Evolutionary conservation across 2,329 filamentous ascomycete species (phyloP), one percentile per base, ranked within the genome.

Genomic region (Rhynchosporium agropyri): DNA sequence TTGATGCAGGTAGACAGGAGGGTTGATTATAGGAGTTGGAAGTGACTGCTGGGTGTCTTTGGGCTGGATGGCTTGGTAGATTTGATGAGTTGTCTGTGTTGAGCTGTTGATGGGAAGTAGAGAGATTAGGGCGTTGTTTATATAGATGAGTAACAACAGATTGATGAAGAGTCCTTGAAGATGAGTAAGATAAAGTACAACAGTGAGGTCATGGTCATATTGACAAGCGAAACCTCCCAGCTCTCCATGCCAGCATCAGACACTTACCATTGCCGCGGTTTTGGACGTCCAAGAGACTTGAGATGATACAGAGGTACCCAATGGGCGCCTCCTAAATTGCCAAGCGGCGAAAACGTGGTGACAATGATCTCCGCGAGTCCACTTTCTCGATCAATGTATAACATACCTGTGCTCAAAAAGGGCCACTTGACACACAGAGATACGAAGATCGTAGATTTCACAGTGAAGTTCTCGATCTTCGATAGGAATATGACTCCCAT

Each of bases 41-140:
- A 63, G 49, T 63, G 43, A 56, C 51, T 54, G 28, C 61, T 31
- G 48, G 36, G 28, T 59, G 5, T 5, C 33, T 36, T 36, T 63
- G 15, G 29, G 5, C 51, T 4, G 28, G 38, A 48, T 56, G 15
- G 58, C 48, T 29, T n/a, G 33, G n/a, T 43, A 43, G 56, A 26
- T 20, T 49, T 20, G 13, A 6, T 40, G 51, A 40, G 40, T 36
- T 42, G 40, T 43, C 40, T 31, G 54, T 63, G 57, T 28, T 60
- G 61, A 50, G 43, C 36, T 61, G 51, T 56, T 42, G 38, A 55
- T 45, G 33, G 15, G 36, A 50, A 28, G 31, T 28, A 43, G 42
- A 31, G 51, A 40, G 50, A n/a, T 33, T 4, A 38, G 15, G 20
- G 29, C 28, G 36, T 28, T 29, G 13, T 26, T 63, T 63, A 60